Evolutionary conservation across 352 stramenopile species (phyloP).

Genomic region (Phytophthora foliorum): DNA sequence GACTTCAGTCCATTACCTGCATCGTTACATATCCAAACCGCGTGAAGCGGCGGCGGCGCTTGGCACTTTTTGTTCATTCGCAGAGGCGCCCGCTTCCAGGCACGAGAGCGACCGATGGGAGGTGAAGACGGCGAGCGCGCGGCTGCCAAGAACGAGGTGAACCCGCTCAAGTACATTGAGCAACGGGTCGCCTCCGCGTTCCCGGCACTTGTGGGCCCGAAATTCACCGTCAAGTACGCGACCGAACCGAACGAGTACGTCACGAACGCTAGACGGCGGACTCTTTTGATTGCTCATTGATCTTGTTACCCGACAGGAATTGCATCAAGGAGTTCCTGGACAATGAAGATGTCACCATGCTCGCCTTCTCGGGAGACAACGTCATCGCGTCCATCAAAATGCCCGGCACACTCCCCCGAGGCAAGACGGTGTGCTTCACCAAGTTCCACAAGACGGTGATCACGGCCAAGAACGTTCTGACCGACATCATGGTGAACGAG

Average conservation of each 20-base stretch:
- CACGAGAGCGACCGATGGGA: conserved; percentile 45
- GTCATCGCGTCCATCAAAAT: conserved; percentile 89
- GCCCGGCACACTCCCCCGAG: conserved; percentile 85
- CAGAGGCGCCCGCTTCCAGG: background rate
- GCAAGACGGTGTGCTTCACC: conserved; percentile 93
- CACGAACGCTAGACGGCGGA: no score
- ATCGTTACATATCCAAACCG: conserved; percentile 31
- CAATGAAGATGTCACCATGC: conserved; percentile 84
- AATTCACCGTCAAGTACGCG: conserved; percentile 87
- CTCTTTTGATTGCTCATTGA: background rate
- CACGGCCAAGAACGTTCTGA: conserved; percentile 85
- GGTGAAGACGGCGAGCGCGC: conserved; percentile 52
- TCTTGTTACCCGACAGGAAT: conserved; percentile 32
- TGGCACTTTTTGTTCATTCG: conserved; percentile 8
- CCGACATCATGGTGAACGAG: conserved; percentile 90
- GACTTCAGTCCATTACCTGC: no score
- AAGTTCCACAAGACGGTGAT: conserved; percentile 90
- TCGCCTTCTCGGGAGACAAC: conserved; percentile 93
- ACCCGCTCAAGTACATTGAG: conserved; percentile 85
- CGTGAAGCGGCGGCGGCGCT: conserved; percentile 29
- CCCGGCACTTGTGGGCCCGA: conserved; percentile 59
- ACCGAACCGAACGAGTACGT: conserved; percentile 85
- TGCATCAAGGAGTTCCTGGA: conserved; percentile 93
- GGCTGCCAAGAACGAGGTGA: conserved; percentile 71
- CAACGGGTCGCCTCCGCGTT: conserved; percentile 83